phyloP scores from a whole-genome alignment of 108 stramenopile genomes.

The Nitzschia inconspicua region DNA sequence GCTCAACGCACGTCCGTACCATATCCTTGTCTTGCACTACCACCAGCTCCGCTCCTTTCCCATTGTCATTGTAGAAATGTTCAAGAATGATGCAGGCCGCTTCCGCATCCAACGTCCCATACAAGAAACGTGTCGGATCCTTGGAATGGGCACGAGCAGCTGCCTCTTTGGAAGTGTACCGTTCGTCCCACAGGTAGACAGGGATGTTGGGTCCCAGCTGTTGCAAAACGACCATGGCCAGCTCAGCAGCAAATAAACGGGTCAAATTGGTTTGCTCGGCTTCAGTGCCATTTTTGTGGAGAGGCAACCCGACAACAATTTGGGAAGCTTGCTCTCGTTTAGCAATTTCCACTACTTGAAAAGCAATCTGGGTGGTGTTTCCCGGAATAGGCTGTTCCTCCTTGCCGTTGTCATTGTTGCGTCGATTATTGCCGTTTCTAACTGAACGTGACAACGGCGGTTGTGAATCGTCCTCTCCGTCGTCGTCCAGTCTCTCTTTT shows the following conservation, averaged over 20 bases:
- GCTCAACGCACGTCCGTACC: no score
- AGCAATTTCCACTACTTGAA: constrained; percentile 40
- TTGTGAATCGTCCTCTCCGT: background rate
- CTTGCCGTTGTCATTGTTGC: background rate
- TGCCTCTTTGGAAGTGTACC: constrained; percentile 81
- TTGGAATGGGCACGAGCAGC: constrained; percentile 40
- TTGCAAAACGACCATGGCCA: constrained; percentile 22
- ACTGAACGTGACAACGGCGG: background rate
- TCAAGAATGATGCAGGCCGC: constrained; percentile 85
- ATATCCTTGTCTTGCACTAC: no score
- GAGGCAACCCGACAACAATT: constrained; percentile 72
- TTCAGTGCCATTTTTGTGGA: constrained; percentile 78
- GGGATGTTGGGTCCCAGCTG: constrained; percentile 44
- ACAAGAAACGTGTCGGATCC: constrained; percentile 40
- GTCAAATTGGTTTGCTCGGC: constrained; percentile 70
- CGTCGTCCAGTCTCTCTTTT: no score
- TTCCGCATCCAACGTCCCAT: constrained; percentile 64
- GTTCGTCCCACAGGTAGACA: constrained; percentile 75
- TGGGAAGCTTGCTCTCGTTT: constrained; percentile 48
- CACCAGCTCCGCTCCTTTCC: no score
- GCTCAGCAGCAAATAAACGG: constrained; percentile 41
- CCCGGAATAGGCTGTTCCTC: constrained; percentile 12
- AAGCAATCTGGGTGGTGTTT: constrained; percentile 41
- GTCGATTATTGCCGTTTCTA: background rate
- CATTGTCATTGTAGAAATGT: constrained; percentile 63